Conservation (phyloP, 257 asterid genomes). For the Nicotiana undulata region DNA sequence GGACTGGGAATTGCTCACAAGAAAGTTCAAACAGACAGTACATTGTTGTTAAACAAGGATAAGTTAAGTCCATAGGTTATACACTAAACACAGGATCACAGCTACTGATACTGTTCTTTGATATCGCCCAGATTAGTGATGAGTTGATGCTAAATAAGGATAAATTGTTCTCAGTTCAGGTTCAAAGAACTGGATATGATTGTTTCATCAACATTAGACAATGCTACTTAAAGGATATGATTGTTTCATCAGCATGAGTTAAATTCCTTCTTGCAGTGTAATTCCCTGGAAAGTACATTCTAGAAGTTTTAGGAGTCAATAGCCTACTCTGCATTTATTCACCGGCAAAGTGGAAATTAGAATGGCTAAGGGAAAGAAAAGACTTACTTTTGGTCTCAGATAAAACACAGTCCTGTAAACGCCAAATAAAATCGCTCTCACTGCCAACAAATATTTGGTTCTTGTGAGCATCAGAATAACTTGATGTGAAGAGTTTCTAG, state of each 20-base stretch:
- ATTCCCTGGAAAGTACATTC: neutral
- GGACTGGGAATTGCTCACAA: neutral
- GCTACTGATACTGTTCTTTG: neutral
- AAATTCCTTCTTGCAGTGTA: neutral
- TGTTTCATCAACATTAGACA: neutral
- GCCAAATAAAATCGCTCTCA: conserved; percentile 27
- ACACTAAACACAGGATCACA: neutral
- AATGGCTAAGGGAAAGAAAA: neutral
- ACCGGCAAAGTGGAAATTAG: neutral
- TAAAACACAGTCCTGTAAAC: conserved; percentile 10
- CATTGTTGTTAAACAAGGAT: too few relatives aligned
- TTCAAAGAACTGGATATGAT: neutral
- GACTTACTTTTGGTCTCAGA: conserved; percentile 16
- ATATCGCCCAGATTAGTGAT: neutral
- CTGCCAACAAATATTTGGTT: conserved; percentile 7
- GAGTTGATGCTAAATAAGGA: neutral
- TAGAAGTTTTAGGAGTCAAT: neutral
- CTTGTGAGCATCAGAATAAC: neutral
- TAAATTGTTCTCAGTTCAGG: neutral
- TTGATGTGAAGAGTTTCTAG: neutral
- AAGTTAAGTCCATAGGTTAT: neutral
- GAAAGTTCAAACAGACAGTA: neutral
- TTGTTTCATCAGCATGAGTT: neutral
- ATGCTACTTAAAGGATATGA: neutral
- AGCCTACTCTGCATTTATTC: neutral